Base-by-base conservation (phyloP, 352 stramenopile species). In the Phytophthora hibernalis region DNA sequence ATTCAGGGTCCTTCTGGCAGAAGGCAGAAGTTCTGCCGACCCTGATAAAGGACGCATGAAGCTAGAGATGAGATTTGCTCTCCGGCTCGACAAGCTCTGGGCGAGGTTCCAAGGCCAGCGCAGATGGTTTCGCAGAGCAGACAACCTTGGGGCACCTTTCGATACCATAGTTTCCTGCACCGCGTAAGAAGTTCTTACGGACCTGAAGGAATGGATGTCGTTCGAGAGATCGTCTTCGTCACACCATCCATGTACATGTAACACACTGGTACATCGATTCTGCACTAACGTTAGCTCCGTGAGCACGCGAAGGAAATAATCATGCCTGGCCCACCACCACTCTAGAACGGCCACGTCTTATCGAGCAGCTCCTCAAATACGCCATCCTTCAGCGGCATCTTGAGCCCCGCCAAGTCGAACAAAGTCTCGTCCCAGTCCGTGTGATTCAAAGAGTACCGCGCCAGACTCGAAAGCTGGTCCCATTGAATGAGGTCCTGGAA, bases 401-500 rank as follows among this genome's bases (percentile, higher is more conserved):
- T 26, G 6, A 70, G 37, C 2, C 51, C 42, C 26, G 56, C 64
- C 24, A 56, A 28, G 31, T 60, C 43, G 24, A 68, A 57, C 22
- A 12, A 52, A 22, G 64, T 63, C 22, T 67, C 48, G 33, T 73
- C 58, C 65, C 65, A 74, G 37, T 74, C 53, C 8, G 60, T 70
- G 60, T 63, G 28, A 21, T 65, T 74, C 5, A 74, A 43, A 18
- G 65, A 68, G 38, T 74, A 49, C 18, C 40, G 59, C 13, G 59
- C 65, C 65, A 70, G 24, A 13, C 48, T 56, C 4, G 65, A 58
- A 18, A 74, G 60, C 18, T 74, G 45, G 15, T 70, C 48, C 65
- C 65, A 74, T 50, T 58, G 67, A 38, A 74, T 66, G 20, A 70
- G 65, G 26, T 74, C 65, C 50, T 74, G 65, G 12, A 59, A 66